Conservation (phyloP, 768 basidiomycete species). For the Cystobasidium ongulense region DNA sequence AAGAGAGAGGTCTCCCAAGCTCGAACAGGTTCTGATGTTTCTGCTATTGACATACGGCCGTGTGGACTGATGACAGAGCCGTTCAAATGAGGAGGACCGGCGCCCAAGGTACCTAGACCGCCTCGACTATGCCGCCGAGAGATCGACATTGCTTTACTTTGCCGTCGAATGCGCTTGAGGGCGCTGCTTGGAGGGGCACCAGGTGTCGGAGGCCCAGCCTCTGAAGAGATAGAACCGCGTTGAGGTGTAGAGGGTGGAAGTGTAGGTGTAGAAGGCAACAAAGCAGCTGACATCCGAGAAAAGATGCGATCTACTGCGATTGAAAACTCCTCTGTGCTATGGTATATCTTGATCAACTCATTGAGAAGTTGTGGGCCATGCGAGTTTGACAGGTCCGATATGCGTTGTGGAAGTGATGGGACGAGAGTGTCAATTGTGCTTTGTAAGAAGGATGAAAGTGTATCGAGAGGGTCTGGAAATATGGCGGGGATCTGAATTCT, state of each 20-base stretch:
- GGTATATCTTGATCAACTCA: conserved; percentile 63
- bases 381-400: conserved; percentile 61
- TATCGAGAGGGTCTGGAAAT: conserved; percentile 72
- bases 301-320: conserved; percentile 63
- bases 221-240: conserved; percentile 21
- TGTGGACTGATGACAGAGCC: background rate
- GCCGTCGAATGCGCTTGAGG: conserved; percentile 1
- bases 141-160: conserved; percentile 25
- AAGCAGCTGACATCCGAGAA: conserved; percentile 51
- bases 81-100: background rate
- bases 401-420: conserved; percentile 71
- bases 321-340: conserved; percentile 75
- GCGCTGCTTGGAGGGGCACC: conserved; percentile 13
- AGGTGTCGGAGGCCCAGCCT: conserved; percentile 40
- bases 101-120: background rate
- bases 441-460: conserved; percentile 72
- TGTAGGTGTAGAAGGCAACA: background rate
- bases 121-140: conserved; percentile 43
- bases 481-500: conserved; percentile 57
- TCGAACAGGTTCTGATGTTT: conserved; percentile 45
- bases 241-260: background rate
- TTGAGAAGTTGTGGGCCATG: conserved; percentile 59
- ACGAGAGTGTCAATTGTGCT: conserved; percentile 69
- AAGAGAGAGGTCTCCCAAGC: conserved; percentile 84
- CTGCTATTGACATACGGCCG: background rate